phyloP scores from a whole-genome alignment of 2,329 filamentous ascomycete species.

The Pestalotiopsis sp. region DNA sequence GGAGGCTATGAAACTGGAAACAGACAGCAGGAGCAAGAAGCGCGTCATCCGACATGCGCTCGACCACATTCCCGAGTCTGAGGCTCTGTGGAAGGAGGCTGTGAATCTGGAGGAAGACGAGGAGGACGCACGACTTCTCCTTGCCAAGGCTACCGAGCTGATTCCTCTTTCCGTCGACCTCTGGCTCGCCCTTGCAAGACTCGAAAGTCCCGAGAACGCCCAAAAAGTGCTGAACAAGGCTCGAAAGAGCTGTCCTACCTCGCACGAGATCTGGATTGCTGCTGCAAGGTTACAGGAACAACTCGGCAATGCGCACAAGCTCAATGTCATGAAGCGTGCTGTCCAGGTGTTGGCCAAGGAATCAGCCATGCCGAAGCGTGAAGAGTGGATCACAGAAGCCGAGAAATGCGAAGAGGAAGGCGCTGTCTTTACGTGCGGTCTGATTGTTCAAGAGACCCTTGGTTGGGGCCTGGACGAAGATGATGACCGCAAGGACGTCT shows the following conservation, averaged over 20 bases:
- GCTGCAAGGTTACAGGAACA: conserved; percentile 90
- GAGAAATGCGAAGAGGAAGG: conserved; percentile 95
- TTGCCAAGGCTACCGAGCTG: conserved; percentile 94
- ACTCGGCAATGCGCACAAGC: conserved; percentile 73
- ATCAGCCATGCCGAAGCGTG: conserved; percentile 93
- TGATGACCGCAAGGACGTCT: conserved; percentile 92
- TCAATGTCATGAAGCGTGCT: conserved; percentile 93
- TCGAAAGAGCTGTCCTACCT: conserved; percentile 89
- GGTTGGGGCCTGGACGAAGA: conserved; percentile 94
- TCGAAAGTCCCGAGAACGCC: conserved; percentile 88
- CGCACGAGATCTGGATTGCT: conserved; percentile 95
- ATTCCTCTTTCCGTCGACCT: conserved; percentile 92
- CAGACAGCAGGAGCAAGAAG: conserved; percentile 82
- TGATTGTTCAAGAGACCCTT: conserved; percentile 89
- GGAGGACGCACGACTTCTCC: conserved; percentile 81
- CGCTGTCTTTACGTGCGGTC: conserved; percentile 80
- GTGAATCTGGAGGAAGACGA: conserved; percentile 94
- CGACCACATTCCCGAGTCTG: conserved; percentile 90
- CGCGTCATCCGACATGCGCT: conserved; percentile 89
- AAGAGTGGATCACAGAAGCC: conserved; percentile 95
- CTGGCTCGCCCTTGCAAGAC: conserved; percentile 88
- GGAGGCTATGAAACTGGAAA: conserved; percentile 91
- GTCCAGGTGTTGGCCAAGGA: conserved; percentile 86
- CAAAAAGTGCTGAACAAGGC: conserved; percentile 95
- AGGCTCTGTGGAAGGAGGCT: conserved; percentile 96